Evolutionary conservation across 73 alveolate species (phyloP).

Genomic region (Stentor roeselii): DNA sequence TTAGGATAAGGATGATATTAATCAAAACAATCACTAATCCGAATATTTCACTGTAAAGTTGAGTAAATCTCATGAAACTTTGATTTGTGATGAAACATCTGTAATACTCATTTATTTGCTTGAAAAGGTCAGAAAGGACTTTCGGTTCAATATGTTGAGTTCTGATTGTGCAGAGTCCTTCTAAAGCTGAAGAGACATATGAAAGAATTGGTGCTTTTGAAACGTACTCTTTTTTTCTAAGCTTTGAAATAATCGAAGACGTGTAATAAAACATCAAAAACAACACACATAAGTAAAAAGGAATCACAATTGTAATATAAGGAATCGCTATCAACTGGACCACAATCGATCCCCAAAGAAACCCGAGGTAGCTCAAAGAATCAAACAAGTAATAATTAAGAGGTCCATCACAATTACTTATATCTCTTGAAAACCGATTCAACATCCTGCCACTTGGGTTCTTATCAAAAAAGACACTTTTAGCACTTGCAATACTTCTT

Average conservation of each 20-base stretch:
- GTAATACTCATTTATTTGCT: too few relatives aligned
- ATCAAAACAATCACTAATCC: not conserved
- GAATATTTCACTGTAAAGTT: not conserved
- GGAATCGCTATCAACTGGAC: not conserved
- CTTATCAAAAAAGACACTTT: conserved; percentile 39
- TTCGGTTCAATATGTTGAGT: not conserved
- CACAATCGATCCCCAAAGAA: not conserved
- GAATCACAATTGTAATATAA: not conserved
- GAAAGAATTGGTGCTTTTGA: not conserved
- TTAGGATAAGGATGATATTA: not conserved
- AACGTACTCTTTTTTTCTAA: not conserved
- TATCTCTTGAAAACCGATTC: conserved; percentile 45
- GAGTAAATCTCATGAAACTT: not conserved
- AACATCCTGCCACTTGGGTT: conserved; percentile 55
- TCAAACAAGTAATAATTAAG: not conserved
- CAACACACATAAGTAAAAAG: not conserved
- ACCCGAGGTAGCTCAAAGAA: not conserved
- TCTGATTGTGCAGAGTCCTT: not conserved
- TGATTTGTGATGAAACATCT: not conserved
- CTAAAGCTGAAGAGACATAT: not conserved
- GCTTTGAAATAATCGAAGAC: not conserved
- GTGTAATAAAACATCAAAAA: not conserved
- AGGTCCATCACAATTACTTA: not conserved
- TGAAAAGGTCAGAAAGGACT: not conserved
- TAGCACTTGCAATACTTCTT: not conserved